These are phyloP conservation scores for Gossypium sturtianum DNA, from an alignment of 345 rosid genomes.

Conservation along the genomic window DNA sequence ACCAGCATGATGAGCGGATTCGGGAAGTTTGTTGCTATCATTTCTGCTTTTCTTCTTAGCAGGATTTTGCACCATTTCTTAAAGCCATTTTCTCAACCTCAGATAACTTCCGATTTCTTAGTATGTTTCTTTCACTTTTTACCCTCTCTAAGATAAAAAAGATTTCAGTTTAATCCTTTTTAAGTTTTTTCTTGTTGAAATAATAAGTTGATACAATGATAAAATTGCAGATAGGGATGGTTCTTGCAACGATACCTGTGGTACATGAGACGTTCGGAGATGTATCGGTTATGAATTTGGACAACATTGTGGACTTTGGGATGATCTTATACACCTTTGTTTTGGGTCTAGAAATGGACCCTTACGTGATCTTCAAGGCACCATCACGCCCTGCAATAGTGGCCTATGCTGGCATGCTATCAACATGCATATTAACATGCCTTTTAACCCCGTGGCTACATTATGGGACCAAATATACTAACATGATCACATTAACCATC, in stretches of 20 bases:
- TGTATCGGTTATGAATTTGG: slow-evolving; percentile 34
- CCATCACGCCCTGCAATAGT: slow-evolving; percentile 67
- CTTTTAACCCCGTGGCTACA: slow-evolving; percentile 48
- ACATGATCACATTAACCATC: slow-evolving; percentile 34
- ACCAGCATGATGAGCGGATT: slow-evolving; percentile 13
- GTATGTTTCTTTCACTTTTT: background rate
- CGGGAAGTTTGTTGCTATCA: slow-evolving; percentile 40
- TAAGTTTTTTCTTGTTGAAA: background rate
- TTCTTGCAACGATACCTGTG: slow-evolving; percentile 43
- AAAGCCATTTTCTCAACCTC: slow-evolving; percentile 70
- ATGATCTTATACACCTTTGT: slow-evolving; percentile 85
- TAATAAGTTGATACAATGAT: no score
- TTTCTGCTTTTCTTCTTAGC: slow-evolving; percentile 37
- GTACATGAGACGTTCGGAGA: slow-evolving; percentile 35
- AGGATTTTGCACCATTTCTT: slow-evolving; percentile 55
- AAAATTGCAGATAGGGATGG: slow-evolving; percentile 54
- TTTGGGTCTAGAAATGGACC: slow-evolving; percentile 87
- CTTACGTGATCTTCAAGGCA: slow-evolving; percentile 52
- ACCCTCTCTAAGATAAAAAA: background rate
- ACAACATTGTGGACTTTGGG: slow-evolving; percentile 61
- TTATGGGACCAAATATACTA: slow-evolving; percentile 14
- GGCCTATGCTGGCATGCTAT: slow-evolving; percentile 69
- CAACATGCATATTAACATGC: slow-evolving; percentile 46
- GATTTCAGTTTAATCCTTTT: background rate
- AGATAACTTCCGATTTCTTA: slow-evolving; percentile 30